Evolutionary conservation across 129 eudicot species (phyloP).

Genomic region (Flaveria robusta): DNA sequence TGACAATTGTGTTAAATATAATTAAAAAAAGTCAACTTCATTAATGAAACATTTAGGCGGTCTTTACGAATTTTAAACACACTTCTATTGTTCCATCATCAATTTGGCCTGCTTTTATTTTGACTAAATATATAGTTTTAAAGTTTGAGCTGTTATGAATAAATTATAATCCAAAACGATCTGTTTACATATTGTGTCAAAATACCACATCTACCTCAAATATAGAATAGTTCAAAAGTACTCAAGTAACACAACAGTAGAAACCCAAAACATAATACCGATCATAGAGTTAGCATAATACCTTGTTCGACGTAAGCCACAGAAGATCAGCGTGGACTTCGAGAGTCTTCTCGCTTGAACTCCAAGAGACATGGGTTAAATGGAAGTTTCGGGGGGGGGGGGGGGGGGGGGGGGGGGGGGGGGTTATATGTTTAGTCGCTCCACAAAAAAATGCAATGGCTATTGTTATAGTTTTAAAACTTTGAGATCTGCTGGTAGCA

Average conservation of each 20-base stretch:
- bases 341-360: conserved; percentile 16
- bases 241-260: too few species aligned
- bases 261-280: too few species aligned
- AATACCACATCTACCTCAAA: not conserved
- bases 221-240: too few species aligned
- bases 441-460: too few species aligned
- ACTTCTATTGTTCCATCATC: not conserved
- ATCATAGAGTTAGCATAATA: too few species aligned
- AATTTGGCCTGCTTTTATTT: not conserved
- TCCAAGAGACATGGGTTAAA: not conserved
- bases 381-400: not conserved
- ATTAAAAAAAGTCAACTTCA: too few species aligned
- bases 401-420: too few species aligned
- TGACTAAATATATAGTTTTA: not conserved
- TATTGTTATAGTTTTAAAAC: too few species aligned
- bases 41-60: too few species aligned
- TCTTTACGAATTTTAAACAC: not conserved
- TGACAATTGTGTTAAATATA: too few species aligned
- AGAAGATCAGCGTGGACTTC: conserved; percentile 26
- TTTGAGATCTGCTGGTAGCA: too few species aligned
- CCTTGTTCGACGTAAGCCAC: conserved; percentile 43
- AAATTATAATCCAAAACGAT: not conserved
- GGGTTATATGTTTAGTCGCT: too few species aligned
- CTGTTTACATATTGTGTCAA: not conserved
- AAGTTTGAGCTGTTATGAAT: not conserved